Conservation (phyloP, 2,329 filamentous ascomycete species). For the Chaetoscypha palmicola region DNA sequence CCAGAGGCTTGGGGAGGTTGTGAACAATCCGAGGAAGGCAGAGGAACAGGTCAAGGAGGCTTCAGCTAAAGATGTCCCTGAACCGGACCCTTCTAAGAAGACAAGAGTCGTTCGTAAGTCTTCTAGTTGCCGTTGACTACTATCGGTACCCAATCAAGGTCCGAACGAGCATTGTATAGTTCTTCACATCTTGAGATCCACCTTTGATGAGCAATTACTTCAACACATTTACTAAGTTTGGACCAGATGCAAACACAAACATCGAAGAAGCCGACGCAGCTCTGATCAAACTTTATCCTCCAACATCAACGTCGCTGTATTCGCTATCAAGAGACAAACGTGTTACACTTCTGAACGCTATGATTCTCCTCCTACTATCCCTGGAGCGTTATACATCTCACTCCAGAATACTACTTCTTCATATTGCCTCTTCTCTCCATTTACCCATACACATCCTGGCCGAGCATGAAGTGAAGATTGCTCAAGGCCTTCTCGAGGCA, state of each 20-base stretch:
- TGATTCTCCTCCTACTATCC: slow-evolving; percentile 67
- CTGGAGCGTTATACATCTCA: slow-evolving; percentile 71
- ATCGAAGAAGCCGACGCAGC: slow-evolving; percentile 43
- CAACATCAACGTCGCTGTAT: slow-evolving; percentile 53
- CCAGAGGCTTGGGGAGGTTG: slow-evolving; percentile 61
- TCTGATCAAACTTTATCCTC: slow-evolving; percentile 47
- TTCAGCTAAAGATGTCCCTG: slow-evolving; percentile 25
- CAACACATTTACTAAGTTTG: too few species aligned
- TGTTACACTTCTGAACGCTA: slow-evolving; percentile 61
- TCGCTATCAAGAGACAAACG: slow-evolving; percentile 54
- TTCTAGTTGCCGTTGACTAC: too few species aligned
- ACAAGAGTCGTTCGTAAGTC: slow-evolving; percentile 27
- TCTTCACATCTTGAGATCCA: too few species aligned
- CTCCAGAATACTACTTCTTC: slow-evolving; percentile 63
- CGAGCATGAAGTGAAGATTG: slow-evolving; percentile 68
- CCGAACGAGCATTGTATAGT: too few species aligned
- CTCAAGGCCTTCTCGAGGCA: slow-evolving; percentile 65
- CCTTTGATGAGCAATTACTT: too few species aligned
- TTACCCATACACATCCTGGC: slow-evolving; percentile 58
- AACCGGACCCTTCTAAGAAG: slow-evolving; percentile 14
- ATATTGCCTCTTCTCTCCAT: slow-evolving; percentile 64
- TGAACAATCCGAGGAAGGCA: slow-evolving; percentile 46
- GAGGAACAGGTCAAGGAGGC: slow-evolving; percentile 26
- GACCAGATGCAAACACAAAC: slow-evolving; percentile 30
- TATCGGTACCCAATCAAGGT: too few species aligned